These are phyloP conservation scores for Cucurbita pepo DNA, from an alignment of 306 rosid species.

Conservation along the genomic window DNA sequence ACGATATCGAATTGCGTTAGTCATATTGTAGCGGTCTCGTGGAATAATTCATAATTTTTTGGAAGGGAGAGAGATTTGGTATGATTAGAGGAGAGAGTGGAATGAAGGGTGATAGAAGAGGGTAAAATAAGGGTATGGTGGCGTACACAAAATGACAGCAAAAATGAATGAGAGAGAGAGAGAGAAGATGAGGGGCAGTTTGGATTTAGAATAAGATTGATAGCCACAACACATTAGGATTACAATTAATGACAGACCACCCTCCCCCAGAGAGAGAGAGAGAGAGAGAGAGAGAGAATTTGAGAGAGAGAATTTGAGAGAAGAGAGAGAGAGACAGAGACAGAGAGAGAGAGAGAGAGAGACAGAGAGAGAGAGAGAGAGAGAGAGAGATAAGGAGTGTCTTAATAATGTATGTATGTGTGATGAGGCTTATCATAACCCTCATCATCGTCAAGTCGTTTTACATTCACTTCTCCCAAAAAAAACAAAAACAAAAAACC, in stretches of 20 bases:
- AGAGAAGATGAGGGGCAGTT: constrained; percentile 52
- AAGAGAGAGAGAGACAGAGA: no score
- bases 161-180: background rate
- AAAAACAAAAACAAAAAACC: constrained; percentile 15
- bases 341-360: background rate
- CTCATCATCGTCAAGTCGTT: constrained; percentile 99
- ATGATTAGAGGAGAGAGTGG: background rate
- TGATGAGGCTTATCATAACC: constrained; percentile 77
- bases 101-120: background rate
- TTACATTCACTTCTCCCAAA: constrained; percentile 62
- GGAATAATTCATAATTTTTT: no score
- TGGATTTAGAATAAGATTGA: constrained; percentile 84
- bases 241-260: constrained; percentile 5
- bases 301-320: background rate
- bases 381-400: no score
- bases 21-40: no score
- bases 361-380: background rate
- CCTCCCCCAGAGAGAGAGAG: background rate
- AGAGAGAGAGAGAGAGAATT: no score
- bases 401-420: background rate
- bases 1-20: no score
- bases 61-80: background rate
- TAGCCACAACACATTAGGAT: constrained; percentile 52
- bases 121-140: constrained; percentile 6
- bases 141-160: constrained; percentile 1